Conservation (phyloP, 140 eudicot genomes). For the Anethum foeniculum region DNA sequence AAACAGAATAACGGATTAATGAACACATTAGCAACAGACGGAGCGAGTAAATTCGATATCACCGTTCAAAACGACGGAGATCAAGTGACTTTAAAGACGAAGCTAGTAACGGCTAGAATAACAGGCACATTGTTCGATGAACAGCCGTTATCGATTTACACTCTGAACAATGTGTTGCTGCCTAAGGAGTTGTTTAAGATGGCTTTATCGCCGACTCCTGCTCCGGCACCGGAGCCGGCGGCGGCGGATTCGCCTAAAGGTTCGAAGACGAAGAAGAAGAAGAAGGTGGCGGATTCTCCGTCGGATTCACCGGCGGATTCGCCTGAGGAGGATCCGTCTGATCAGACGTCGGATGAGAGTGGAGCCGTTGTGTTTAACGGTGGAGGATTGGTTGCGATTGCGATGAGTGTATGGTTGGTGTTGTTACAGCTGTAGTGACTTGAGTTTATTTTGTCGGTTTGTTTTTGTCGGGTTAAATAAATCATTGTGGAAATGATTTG, state of each 20-base stretch:
- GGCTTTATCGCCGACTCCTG: constrained; percentile 55
- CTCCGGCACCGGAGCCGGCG: constrained; percentile 32
- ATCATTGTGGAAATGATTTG: background rate
- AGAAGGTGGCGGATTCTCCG: constrained; percentile 10
- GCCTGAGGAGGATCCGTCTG: constrained; percentile 19
- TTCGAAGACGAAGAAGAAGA: constrained; percentile 24
- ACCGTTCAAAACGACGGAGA: constrained; percentile 76
- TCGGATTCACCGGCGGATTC: constrained; percentile 32
- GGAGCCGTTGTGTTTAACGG: constrained; percentile 12
- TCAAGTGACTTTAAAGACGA: constrained; percentile 60
- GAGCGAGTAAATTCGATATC: constrained; percentile 53
- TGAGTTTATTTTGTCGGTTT: background rate
- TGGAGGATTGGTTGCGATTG: constrained; percentile 17
- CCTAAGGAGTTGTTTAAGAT: constrained; percentile 72
- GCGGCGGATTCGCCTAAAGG: constrained; percentile 18
- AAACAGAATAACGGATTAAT: constrained; percentile 60
- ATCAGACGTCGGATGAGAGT: constrained; percentile 23
- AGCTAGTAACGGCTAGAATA: constrained; percentile 53
- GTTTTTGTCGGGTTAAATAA: constrained; percentile 4
- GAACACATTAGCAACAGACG: constrained; percentile 90
- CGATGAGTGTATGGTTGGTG: constrained; percentile 10
- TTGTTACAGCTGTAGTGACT: constrained; percentile 8
- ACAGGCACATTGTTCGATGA: constrained; percentile 56
- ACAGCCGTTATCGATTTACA: constrained; percentile 61
- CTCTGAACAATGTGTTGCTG: constrained; percentile 56